Conservation (phyloP, 345 rosid species). For the Eucalyptus tenuipes region DNA sequence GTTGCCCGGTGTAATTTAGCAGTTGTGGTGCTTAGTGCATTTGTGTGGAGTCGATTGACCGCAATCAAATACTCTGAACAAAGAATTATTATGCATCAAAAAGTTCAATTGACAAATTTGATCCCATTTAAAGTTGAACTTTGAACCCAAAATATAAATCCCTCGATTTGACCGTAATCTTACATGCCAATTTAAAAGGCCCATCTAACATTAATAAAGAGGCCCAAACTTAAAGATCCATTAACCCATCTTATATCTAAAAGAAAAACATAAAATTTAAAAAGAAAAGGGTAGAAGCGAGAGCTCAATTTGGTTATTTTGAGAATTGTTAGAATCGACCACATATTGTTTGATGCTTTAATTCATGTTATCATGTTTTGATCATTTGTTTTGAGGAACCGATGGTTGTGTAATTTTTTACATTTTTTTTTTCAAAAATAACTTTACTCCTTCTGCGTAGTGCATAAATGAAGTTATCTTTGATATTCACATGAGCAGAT, state of each 20-base stretch:
- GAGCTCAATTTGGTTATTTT: neutral
- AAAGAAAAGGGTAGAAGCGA: neutral
- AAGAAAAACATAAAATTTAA: too few relatives aligned
- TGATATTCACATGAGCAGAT: too few relatives aligned
- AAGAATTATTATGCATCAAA: too few relatives aligned
- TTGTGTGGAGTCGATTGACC: neutral
- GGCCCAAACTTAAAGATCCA: neutral
- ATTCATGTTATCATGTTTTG: too few relatives aligned
- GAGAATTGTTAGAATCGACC: too few relatives aligned
- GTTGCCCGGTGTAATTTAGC: neutral
- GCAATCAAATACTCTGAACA: neutral
- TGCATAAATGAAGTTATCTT: too few relatives aligned
- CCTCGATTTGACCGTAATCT: neutral
- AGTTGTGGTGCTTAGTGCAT: neutral
- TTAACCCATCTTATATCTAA: neutral
- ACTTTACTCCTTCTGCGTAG: too few relatives aligned
- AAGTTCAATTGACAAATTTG: neutral
- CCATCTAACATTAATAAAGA: neutral
- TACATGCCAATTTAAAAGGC: neutral
- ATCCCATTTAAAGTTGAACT: neutral
- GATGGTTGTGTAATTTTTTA: too few relatives aligned
- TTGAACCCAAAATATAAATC: neutral
- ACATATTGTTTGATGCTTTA: too few relatives aligned
- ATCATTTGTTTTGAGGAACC: too few relatives aligned
- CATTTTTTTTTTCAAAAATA: too few relatives aligned